Evolutionary conservation across 352 stramenopile species (phyloP).

Genomic region (Globisporangium spiculum): DNA sequence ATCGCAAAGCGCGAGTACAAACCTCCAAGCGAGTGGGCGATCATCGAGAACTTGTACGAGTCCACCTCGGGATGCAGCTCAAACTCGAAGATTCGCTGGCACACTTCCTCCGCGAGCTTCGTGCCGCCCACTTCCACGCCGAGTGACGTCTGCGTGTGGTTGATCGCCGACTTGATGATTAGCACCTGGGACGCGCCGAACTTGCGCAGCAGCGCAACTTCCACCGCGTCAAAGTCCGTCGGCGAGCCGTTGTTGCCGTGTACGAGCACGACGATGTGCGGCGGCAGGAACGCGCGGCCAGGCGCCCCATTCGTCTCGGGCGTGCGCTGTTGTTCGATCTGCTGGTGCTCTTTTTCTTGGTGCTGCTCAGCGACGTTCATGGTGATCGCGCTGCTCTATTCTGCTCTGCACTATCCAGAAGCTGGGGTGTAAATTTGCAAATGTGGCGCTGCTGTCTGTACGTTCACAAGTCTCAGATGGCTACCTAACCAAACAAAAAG

Average conservation of each 20-base stretch:
- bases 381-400: background rate
- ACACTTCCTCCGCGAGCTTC: constrained; percentile 63
- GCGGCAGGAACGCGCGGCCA: constrained; percentile 29
- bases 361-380: background rate
- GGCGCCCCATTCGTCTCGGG: background rate
- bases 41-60: constrained; percentile 67
- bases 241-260: constrained; percentile 82
- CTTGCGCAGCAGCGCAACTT: constrained; percentile 37
- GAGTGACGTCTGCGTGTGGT: constrained; percentile 59
- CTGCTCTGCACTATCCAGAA: background rate
- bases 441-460: background rate
- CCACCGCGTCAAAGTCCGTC: constrained; percentile 63
- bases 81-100: constrained; percentile 53
- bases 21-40: constrained; percentile 74
- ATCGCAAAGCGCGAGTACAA: constrained; percentile 75
- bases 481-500: background rate
- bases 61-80: constrained; percentile 45
- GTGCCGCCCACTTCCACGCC: constrained; percentile 65
- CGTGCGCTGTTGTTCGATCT: background rate
- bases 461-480: background rate
- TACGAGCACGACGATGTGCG: constrained; percentile 77
- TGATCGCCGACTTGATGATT: constrained; percentile 63
- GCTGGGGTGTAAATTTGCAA: background rate
- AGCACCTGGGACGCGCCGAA: constrained; percentile 50
- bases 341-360: too few species aligned